Base-by-base conservation (phyloP, 768 basidiomycete species). In the Tylopilus sp. region DNA sequence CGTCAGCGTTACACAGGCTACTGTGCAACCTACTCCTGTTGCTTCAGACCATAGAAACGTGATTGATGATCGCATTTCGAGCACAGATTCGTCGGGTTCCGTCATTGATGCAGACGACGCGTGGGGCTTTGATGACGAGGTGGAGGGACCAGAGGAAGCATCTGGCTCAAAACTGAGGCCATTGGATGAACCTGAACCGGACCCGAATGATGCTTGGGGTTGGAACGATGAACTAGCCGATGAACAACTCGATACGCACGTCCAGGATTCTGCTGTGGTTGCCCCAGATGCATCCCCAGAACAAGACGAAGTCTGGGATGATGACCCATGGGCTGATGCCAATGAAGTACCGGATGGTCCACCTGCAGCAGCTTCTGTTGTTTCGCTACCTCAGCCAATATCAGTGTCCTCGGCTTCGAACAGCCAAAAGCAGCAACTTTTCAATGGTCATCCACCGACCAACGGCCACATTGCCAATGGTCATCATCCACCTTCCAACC, bases 161-260 rank as follows among this genome's bases (percentile, higher is more conserved):
- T 52, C 55, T 21, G 44, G 54, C 41, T 45, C 54, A 29, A 66
- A 67, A 45, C 50, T 55, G 6, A 63, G 56, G 31, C 53, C 58
- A 6, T 55, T 22, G 31, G 52, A 48, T 48, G 60, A 63, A 25
- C 46, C 63, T 6, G 76, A 76, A 24, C 67, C 73, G 14, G 59
- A 81, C 57, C 68, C 81, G 10, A 73, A 68, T 16, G 83, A 86
- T 59, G 82, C 87, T 1, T 92, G 90, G 89, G 90, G 85, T 3
- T 89, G 84, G 84, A 84, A 88, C 34, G 82, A 82, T 28, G 74
- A 68, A 43, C 4, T 29, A 22, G 37, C 53, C n/a, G 56, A 69
- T n/a, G 70, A 60, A 40, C 68, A 68, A 28, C 53, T 67, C 4
- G 48, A 62, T 14, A 76, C 74, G 16, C 47, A 41, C 6, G 25